phyloP scores from a whole-genome alignment of 805 yeast genomes.

The Ogataea polymorpha region DNA sequence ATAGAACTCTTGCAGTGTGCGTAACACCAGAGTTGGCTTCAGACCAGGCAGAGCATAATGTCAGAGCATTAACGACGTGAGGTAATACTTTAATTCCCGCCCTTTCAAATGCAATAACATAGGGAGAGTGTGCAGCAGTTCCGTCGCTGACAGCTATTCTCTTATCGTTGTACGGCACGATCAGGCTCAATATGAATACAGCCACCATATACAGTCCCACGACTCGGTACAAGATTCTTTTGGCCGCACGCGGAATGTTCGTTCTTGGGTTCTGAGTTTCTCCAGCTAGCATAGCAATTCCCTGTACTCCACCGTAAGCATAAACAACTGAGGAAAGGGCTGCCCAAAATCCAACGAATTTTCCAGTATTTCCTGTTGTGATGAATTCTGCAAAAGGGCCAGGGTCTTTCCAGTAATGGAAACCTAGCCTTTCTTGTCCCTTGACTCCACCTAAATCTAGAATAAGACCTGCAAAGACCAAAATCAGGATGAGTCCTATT shows the following conservation, averaged over 20 bases:
- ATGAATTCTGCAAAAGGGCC: slow-evolving; percentile 45
- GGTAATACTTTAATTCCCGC: slow-evolving; percentile 63
- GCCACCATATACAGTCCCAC: slow-evolving; percentile 20
- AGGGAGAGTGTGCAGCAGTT: slow-evolving; percentile 70
- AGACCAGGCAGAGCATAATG: slow-evolving; percentile 41
- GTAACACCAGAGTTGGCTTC: slow-evolving; percentile 71
- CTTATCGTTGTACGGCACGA: slow-evolving; percentile 39
- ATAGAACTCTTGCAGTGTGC: slow-evolving; percentile 63
- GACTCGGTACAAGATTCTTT: slow-evolving; percentile 21
- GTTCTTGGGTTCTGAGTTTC: slow-evolving; percentile 23
- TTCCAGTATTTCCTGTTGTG: too few species aligned
- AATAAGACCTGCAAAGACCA: slow-evolving; percentile 49
- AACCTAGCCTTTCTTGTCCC: slow-evolving; percentile 37
- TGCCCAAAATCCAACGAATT: slow-evolving; percentile 37
- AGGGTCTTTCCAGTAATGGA: slow-evolving; percentile 32
- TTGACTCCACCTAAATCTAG: slow-evolving; percentile 64
- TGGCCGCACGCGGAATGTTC: slow-evolving; percentile 23
- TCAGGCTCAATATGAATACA: slow-evolving; percentile 42
- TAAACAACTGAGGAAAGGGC: slow-evolving; percentile 58
- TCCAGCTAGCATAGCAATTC: slow-evolving; percentile 23
- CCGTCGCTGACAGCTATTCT: slow-evolving; percentile 42
- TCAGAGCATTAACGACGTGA: slow-evolving; percentile 68
- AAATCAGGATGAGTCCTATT: slow-evolving; percentile 56
- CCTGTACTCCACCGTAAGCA: slow-evolving; percentile 52
- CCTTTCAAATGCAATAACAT: slow-evolving; percentile 67